Evolutionary conservation across 164 flowering plant genomes (phyloP), one percentile per base, ranked within the genome.

Genomic region (Berberis vulgaris): DNA sequence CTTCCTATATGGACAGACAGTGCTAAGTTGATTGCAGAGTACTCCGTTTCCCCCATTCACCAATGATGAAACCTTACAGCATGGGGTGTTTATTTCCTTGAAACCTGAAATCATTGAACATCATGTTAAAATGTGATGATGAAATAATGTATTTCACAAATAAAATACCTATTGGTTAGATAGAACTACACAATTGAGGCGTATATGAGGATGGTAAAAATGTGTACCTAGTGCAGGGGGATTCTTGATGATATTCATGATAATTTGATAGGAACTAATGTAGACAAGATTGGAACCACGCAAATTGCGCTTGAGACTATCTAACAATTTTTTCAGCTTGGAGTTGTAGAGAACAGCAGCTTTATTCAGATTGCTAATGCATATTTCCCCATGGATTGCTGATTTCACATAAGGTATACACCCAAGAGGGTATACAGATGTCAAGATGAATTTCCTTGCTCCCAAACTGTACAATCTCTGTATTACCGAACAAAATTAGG

Each of bases 381-480:
- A 88, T 1, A 62, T 47, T 41, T 43, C 7, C 0, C 41, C 47
- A 41, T 67, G 69, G 12, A 9, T 10, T 5, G 8, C 45, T 1
- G 77, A 56, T 60, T 38, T 74, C 1, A 72, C 73, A 65, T 63
- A 5, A 1, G 88, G 89, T 45, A 69, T 65, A 71, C 86, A 86
- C 38, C 96, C 96, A 3, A 84, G n/a, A 4, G 87, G 83, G 45
- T 82, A 73, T 6, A 86, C 45, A 4, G 78, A 65, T 58, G 84
- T 68, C 46, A 86, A 6, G 54, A 81, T 88, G 54, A 88, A 84
- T 61, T 83, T 88, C 7, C 91, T 56, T 2, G 67, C 89, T 41
- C 96, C 96, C 59, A 82, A 63, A 41, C 7, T 8, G 72, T 84
- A 70, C 71, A 88, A 57, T 54, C 64, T 80, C 96, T 88, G 87